Percentiles rank a stretch among this genome's conserved stretches.
Evolutionary conservation across 192 early-diverging fungal species (phyloP).

Genomic region (Podila verticillata): DNA sequence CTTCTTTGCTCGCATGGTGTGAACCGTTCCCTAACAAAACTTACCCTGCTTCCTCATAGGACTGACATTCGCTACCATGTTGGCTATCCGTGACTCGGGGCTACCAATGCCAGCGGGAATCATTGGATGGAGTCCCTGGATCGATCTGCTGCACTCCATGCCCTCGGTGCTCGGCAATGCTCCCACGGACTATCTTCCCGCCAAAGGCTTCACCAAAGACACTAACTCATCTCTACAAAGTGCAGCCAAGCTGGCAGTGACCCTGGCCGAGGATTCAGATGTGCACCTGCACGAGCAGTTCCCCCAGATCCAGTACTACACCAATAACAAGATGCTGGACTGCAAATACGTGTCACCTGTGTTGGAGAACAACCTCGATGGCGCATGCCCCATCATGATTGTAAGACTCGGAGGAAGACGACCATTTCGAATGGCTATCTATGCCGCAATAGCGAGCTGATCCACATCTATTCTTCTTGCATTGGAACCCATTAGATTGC

Average conservation of each 20-base stretch:
- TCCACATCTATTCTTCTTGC: background rate
- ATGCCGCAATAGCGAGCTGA: background rate
- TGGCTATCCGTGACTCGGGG: slow-evolving; percentile 66
- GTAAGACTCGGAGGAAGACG: slow-evolving; percentile 22
- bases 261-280: slow-evolving; percentile 5
- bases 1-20: no score
- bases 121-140: slow-evolving; percentile 70
- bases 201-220: slow-evolving; percentile 40
- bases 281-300: slow-evolving; percentile 29
- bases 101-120: slow-evolving; percentile 66
- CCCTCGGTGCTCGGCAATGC: slow-evolving; percentile 48
- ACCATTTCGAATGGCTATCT: background rate
- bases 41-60: no score
- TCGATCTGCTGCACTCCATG: slow-evolving; percentile 60
- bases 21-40: no score
- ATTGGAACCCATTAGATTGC: slow-evolving; percentile 52
- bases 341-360: slow-evolving; percentile 58
- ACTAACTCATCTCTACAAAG: slow-evolving; percentile 15
- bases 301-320: slow-evolving; percentile 57
- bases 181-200: slow-evolving; percentile 55
- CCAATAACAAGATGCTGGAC: slow-evolving; percentile 50
- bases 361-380: slow-evolving; percentile 48
- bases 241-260: slow-evolving; percentile 13
- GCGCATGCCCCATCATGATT: slow-evolving; percentile 53
- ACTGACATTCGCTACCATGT: slow-evolving; percentile 60